These are phyloP conservation scores for Chlorella sp. DNA, from an alignment of 139 green algal species.

Conservation along the genomic window DNA sequence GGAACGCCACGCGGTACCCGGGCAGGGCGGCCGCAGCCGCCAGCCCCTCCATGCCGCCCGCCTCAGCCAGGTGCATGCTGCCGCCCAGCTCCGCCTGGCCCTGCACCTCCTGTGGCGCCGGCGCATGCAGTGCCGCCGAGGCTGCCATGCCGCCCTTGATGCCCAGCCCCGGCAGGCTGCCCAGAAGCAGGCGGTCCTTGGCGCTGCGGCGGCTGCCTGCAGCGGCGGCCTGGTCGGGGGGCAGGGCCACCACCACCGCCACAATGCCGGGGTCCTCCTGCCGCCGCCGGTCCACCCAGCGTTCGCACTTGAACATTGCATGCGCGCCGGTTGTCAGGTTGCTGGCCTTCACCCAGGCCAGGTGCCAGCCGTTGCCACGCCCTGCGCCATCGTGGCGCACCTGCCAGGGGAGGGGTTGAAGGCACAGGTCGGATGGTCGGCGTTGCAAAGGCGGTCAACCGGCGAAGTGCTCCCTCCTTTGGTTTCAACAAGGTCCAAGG, in stretches of 20 bases:
- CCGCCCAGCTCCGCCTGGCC: background rate
- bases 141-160: constrained; percentile 1
- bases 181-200: constrained; percentile 11
- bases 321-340: constrained; percentile 13
- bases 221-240: background rate
- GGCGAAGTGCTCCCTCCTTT: background rate
- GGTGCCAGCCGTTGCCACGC: constrained; percentile 14
- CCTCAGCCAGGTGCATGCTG: background rate
- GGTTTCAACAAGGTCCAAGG: background rate
- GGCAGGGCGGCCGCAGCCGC: background rate
- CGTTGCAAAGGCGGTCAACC: background rate
- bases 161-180: background rate
- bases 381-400: constrained; percentile 13
- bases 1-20: constrained; percentile 28
- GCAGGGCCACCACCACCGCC: background rate
- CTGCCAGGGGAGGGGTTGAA: background rate
- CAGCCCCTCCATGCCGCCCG: background rate
- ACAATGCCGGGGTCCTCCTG: background rate
- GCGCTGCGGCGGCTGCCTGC: background rate
- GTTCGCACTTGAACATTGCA: constrained; percentile 33
- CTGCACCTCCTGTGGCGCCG: background rate
- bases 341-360: constrained; percentile 29
- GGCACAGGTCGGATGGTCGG: too few species aligned
- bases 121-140: background rate
- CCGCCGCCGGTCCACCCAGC: constrained; percentile 18